Percentiles rank a stretch among this genome's conserved stretches.
Conservation (phyloP, 129 eudicot genomes). For the Chrysanthemum lavandulifolium region DNA sequence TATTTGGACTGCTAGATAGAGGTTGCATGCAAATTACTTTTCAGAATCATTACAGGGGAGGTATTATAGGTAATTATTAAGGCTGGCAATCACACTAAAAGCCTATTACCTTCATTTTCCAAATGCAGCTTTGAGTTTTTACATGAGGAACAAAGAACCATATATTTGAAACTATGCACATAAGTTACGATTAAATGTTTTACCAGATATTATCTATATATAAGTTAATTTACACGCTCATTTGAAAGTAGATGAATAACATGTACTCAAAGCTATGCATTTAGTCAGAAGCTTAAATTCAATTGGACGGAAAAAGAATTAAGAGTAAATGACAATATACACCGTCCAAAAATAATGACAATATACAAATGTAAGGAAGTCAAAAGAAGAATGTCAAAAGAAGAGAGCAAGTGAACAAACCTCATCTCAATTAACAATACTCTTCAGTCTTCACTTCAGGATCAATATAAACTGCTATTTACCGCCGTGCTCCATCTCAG, state of each 20-base stretch:
- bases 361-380: not conserved
- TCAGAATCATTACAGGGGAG: not conserved
- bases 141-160: not conserved
- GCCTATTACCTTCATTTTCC: not conserved
- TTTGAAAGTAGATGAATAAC: not conserved
- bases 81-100: not conserved
- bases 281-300: not conserved
- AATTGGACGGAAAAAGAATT: not conserved
- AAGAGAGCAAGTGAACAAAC: slow-evolving; percentile 12
- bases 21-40: not conserved
- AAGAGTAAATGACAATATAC: slow-evolving; percentile 6
- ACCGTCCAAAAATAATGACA: no score
- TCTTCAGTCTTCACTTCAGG: not conserved
- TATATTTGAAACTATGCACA: not conserved
- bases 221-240: no score
- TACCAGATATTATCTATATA: no score
- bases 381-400: not conserved
- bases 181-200: no score
- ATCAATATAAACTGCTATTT: not conserved
- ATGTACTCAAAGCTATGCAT: not conserved
- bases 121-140: not conserved
- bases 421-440: not conserved
- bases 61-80: no score
- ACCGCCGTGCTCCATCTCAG: not conserved
- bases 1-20: not conserved